phyloP scores from a whole-genome alignment of 108 stramenopile species.

The Skeletonema marinoi region DNA sequence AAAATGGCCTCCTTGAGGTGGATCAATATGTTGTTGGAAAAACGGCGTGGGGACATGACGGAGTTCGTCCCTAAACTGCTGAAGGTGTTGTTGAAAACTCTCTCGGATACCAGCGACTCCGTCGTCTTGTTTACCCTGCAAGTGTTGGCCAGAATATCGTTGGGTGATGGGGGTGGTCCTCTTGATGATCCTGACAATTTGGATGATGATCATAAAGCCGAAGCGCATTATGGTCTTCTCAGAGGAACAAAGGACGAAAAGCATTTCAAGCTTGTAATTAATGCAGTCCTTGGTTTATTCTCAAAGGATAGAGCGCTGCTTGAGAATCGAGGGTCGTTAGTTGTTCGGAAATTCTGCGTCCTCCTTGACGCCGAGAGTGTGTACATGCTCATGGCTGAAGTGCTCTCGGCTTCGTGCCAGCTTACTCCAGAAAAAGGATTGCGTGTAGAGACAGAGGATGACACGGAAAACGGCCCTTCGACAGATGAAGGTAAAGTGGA shows the following conservation, averaged over 20 bases:
- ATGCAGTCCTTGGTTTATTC: conserved; percentile 91
- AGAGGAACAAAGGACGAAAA: conserved; percentile 58
- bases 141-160: conserved; percentile 91
- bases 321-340: conserved; percentile 94
- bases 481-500: conserved; percentile 46
- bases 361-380: conserved; percentile 93
- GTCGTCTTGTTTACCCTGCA: conserved; percentile 93
- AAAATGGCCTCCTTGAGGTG: conserved; percentile 93
- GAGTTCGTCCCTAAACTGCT: conserved; percentile 84
- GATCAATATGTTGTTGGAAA: conserved; percentile 98
- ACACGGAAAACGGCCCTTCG: conserved; percentile 23
- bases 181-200: conserved; percentile 37
- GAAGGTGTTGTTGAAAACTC: conserved; percentile 90
- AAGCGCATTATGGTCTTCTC: conserved; percentile 36
- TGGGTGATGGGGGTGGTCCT: conserved; percentile 44
- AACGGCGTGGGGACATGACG: conserved; percentile 91
- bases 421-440: background rate
- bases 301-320: conserved; percentile 86
- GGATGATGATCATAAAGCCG: conserved; percentile 16
- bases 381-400: conserved; percentile 90
- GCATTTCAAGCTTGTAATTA: conserved; percentile 92
- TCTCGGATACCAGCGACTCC: conserved; percentile 90
- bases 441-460: background rate
- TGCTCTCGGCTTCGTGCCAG: conserved; percentile 69
- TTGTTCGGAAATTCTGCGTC: conserved; percentile 95